Evolutionary conservation across 2,329 filamentous ascomycete species (phyloP), one percentile per base, ranked within the genome.

Genomic region (Sarocladium kiliense): DNA sequence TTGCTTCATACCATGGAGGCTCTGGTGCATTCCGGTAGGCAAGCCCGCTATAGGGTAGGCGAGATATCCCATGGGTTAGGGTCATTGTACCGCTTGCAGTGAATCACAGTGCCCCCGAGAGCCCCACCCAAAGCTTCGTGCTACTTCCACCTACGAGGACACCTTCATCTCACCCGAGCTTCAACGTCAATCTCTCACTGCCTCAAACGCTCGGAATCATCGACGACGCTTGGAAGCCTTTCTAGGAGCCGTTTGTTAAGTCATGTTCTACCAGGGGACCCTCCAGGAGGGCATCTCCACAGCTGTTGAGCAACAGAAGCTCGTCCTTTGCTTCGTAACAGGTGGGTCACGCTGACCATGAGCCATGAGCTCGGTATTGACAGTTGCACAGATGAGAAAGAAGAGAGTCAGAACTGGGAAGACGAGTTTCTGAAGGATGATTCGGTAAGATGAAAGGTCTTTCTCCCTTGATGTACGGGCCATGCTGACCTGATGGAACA

Each of bases 281-380:
- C 72, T 97, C 19, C 88, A 95, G 64, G 86, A 87, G 64, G 92
- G 90, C 57, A 95, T 97, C 62, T 78, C 81, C 30, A 76, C 82
- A 19, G 91, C 92, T 12, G 78, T 97, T 6, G 80, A 83, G 58
- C 78, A 92, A 68, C 76, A 82, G 57, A 95, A 93, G 70, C 78
- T 88, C 18, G 88, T 97, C 1, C 81, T 89, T 27, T 96, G 91
- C 72, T 95, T 97, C 70, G 86, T 96, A 30, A 83, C 85, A 65
- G 87, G 89, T 91, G 70, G 61, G 75, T 61, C 59, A 25, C 30
- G 16, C 9, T 39, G n/a, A 27, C 30, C 7, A 32, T 32, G 30
- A 32, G 7, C 7, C 12, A 7, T 6, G 30, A 32, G 12, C 14
- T 4, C 42, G 10, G 7, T 16, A 10, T 10, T 23, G 42, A 47